Base-by-base conservation (phyloP, 495 filamentous ascomycete genomes). In the Penicillium herquei region DNA sequence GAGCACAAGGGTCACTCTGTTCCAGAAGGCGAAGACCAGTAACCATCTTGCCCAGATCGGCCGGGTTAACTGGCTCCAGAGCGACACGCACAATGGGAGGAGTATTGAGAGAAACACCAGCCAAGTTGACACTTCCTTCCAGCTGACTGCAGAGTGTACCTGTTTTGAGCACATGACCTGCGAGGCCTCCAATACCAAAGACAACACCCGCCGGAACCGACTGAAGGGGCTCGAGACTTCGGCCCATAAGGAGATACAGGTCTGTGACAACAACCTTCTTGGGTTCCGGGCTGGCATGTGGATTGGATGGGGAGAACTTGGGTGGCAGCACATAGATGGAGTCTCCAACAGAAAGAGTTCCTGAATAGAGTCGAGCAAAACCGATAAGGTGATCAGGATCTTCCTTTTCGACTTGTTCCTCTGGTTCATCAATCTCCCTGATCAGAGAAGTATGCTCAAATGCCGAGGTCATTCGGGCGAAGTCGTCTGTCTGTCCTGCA, bases 221-320 rank as follows among this genome's bases (percentile, higher is more conserved):
- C 40, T 81, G 75, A 3, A 99, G 82, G 0, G 87, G 79, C 62
- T 98, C 94, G 1, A 99, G 79, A 56, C 87, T 86, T 40, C 92
- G 81, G 34, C 94, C 94, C 94, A 99, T 99, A 46, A 99, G 80
- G 57, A 98, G 87, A 72, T 99, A 99, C 16, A 99, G 76, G 6
- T 90, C 89, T 30, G 86, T 92, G 32, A 99, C 86, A 1, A 81
- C 92, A 35, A 93, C 85, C 67, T 92, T 92, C 61, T 87, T 80
- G 0, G 92, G 91, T 55, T 89, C 87, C 0, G 91, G 91, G 33
- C 78, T 78, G 7, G 84, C 82, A 61, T 91, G 84, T 1, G 93
- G 91, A 52, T 87, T 73, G 16, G 85, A 84, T 10, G 95, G 92
- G 3, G 86, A 85, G 72, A 96, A 99, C 54, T 97, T 98, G 9